These are phyloP conservation scores for Lyophyllum atratum DNA, from an alignment of 768 basidiomycete species.

Conservation along the genomic window DNA sequence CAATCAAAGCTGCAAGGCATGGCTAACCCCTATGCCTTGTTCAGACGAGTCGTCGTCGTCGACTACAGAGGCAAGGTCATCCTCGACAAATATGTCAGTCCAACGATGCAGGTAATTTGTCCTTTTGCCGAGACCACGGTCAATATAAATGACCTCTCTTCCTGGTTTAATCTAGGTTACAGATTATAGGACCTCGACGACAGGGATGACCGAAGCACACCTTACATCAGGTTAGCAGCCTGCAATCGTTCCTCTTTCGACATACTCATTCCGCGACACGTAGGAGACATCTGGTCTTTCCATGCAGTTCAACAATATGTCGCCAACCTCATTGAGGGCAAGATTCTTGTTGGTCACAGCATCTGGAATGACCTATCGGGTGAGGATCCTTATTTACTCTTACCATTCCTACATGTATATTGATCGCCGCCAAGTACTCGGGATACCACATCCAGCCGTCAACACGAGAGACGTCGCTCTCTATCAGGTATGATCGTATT, in stretches of 20 bases:
- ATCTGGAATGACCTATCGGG: constrained; percentile 84
- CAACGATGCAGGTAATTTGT: constrained; percentile 46
- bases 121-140: background rate
- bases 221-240: constrained; percentile 40
- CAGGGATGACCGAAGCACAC: constrained; percentile 48
- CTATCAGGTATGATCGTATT: constrained; percentile 47
- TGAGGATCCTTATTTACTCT: constrained; percentile 29
- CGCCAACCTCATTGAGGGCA: constrained; percentile 66
- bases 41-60: constrained; percentile 51
- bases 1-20: background rate
- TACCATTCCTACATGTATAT: background rate
- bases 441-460: constrained; percentile 78
- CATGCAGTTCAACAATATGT: constrained; percentile 65
- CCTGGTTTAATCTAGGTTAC: constrained; percentile 47
- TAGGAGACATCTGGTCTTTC: constrained; percentile 59
- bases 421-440: constrained; percentile 54
- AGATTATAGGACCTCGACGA: constrained; percentile 71
- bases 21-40: constrained; percentile 1
- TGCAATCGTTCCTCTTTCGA: background rate
- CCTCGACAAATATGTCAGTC: constrained; percentile 66
- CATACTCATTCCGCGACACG: background rate
- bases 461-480: constrained; percentile 80
- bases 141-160: background rate
- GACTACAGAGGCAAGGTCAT: constrained; percentile 59
- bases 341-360: constrained; percentile 74